These are phyloP conservation scores for Parmales sp. DNA, from an alignment of 108 stramenopile species.

Conservation along the genomic window DNA sequence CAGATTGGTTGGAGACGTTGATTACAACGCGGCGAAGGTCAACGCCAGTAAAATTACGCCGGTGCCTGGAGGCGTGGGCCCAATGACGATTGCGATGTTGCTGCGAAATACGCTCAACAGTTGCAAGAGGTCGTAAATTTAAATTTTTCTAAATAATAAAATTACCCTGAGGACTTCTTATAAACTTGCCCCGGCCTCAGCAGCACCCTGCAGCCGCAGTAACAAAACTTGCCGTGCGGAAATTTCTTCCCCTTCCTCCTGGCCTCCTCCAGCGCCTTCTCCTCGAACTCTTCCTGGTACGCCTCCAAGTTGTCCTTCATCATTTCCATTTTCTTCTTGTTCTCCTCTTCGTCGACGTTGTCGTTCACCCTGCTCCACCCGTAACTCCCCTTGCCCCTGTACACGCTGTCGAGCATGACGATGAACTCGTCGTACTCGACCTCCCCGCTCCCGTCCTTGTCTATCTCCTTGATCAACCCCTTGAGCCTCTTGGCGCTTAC, in stretches of 20 bases:
- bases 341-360: neutral
- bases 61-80: conserved; percentile 98
- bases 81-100: conserved; percentile 99
- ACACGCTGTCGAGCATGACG: neutral
- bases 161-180: too few relatives aligned
- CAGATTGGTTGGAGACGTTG: conserved; percentile 88
- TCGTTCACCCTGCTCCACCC: neutral
- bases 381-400: neutral
- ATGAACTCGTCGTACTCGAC: conserved; percentile 14
- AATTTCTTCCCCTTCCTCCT: neutral
- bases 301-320: neutral
- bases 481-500: neutral
- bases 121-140: too few relatives aligned
- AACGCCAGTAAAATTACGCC: conserved; percentile 84
- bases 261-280: neutral
- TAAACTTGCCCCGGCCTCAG: too few relatives aligned
- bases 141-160: too few relatives aligned
- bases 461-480: conserved; percentile 11
- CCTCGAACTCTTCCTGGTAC: neutral
- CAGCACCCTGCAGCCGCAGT: conserved; percentile 11
- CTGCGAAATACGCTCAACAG: conserved; percentile 78
- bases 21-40: conserved; percentile 56
- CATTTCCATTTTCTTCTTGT: neutral
- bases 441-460: conserved; percentile 4
- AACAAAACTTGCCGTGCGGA: conserved; percentile 13